Percentiles rank a stretch among this genome's conserved stretches.
Evolutionary conservation across 345 rosid species (phyloP).

Genomic region (Adansonia digitata): DNA sequence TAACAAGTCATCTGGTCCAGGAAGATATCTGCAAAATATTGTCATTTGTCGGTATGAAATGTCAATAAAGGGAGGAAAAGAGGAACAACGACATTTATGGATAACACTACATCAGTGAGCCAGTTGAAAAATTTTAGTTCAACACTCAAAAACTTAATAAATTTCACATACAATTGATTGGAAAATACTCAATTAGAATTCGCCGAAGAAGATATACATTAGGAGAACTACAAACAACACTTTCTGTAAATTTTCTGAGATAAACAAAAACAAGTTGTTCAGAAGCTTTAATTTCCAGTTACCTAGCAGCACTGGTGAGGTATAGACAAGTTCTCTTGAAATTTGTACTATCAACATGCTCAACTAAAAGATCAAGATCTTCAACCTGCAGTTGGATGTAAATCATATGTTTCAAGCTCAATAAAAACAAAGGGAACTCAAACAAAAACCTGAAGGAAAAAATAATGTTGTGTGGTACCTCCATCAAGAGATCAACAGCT

Average conservation of each 20-base stretch:
- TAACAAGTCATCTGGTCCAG: slow-evolving; percentile 82
- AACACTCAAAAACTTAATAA: neutral
- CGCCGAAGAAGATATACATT: neutral
- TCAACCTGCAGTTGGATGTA: slow-evolving; percentile 51
- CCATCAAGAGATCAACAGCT: slow-evolving; percentile 97
- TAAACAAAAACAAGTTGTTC: neutral
- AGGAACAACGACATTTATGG: neutral
- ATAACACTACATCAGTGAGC: neutral
- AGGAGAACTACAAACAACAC: neutral
- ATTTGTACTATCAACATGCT: slow-evolving; percentile 74
- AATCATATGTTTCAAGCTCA: slow-evolving; percentile 4
- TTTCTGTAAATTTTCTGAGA: neutral
- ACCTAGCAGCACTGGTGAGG: slow-evolving; percentile 88
- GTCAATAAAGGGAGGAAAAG: neutral
- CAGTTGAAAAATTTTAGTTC: neutral
- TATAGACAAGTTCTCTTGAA: slow-evolving; percentile 90
- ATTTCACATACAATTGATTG: neutral
- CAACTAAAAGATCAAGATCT: slow-evolving; percentile 79
- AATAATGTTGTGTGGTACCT: slow-evolving; percentile 31
- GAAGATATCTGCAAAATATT: slow-evolving; percentile 63
- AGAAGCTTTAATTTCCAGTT: slow-evolving; percentile 10
- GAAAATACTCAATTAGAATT: neutral
- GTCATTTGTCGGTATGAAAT: slow-evolving; percentile 20
- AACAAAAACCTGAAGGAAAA: neutral
- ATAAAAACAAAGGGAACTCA: neutral